Conservation (phyloP, 2,329 filamentous ascomycete species). For the Aspergillus ruber region DNA sequence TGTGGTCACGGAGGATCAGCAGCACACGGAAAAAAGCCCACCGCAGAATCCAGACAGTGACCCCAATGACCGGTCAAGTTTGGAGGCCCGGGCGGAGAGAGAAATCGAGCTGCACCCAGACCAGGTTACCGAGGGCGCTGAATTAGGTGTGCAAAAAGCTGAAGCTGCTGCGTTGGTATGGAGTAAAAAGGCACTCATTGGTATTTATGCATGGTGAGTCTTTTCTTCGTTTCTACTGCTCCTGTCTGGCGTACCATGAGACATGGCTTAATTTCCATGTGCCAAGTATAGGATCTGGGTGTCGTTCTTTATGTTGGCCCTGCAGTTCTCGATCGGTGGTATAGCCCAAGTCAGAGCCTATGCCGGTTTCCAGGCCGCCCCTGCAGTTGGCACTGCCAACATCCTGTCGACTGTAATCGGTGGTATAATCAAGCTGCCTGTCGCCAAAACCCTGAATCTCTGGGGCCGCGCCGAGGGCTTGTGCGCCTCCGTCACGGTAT, state of each 20-base stretch:
- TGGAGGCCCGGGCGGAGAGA: slow-evolving; percentile 24
- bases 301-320: slow-evolving; percentile 40
- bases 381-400: slow-evolving; percentile 44
- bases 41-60: slow-evolving; percentile 10
- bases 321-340: slow-evolving; percentile 37
- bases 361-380: slow-evolving; percentile 47
- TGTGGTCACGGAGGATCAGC: neutral
- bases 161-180: slow-evolving; percentile 43
- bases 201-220: slow-evolving; percentile 29
- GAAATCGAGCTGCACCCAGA: slow-evolving; percentile 18
- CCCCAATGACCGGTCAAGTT: slow-evolving; percentile 12
- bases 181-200: slow-evolving; percentile 33
- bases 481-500: slow-evolving; percentile 42
- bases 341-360: slow-evolving; percentile 46
- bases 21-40: slow-evolving; percentile 1
- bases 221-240: neutral
- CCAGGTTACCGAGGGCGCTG: slow-evolving; percentile 22
- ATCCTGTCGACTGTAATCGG: slow-evolving; percentile 53
- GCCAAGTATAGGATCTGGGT: slow-evolving; percentile 36
- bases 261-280: neutral
- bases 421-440: slow-evolving; percentile 53
- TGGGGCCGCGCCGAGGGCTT: slow-evolving; percentile 58
- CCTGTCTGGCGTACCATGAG: neutral
- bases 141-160: slow-evolving; percentile 41
- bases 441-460: slow-evolving; percentile 57